Percentiles rank a stretch among this genome's conserved stretches.
These are phyloP conservation scores for Crotalaria pallida DNA, from an alignment of 306 rosid species.

Conservation along the genomic window DNA sequence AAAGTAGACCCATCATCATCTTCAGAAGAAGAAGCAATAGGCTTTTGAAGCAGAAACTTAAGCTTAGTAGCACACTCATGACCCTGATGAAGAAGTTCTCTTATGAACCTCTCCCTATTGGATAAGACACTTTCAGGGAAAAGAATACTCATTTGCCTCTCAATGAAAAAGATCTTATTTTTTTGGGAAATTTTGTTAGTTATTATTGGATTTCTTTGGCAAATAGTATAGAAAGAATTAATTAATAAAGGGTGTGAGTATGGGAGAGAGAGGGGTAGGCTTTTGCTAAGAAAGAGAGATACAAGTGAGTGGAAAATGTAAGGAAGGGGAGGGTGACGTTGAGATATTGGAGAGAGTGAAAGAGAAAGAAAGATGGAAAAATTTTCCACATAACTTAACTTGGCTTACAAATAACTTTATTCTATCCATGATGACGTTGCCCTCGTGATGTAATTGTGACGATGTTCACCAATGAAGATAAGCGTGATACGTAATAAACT, in stretches of 20 bases:
- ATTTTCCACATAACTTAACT: constrained; percentile 23
- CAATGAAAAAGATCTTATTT: background rate
- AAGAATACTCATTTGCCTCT: constrained; percentile 29
- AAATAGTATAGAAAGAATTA: background rate
- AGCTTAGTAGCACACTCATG: constrained; percentile 39
- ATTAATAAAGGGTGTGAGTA: no score
- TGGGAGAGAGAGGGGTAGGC: background rate
- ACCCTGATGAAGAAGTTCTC: constrained; percentile 37
- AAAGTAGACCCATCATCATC: constrained; percentile 19
- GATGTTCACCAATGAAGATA: background rate
- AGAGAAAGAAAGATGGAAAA: background rate
- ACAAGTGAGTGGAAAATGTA: constrained; percentile 37
- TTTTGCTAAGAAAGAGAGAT: constrained; percentile 39
- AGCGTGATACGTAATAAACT: background rate
- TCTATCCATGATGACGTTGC: constrained; percentile 51
- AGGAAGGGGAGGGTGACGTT: constrained; percentile 30
- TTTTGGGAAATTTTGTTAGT: background rate
- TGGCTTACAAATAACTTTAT: background rate
- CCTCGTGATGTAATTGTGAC: constrained; percentile 17
- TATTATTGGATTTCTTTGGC: background rate
- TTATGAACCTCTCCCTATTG: background rate
- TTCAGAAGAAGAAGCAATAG: background rate
- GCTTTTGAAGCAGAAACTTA: constrained; percentile 34
- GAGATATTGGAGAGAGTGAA: background rate
- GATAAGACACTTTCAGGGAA: background rate